Conservation (phyloP, 192 early-diverging fungal species). For the Lunasporangiospora selenospora region DNA sequence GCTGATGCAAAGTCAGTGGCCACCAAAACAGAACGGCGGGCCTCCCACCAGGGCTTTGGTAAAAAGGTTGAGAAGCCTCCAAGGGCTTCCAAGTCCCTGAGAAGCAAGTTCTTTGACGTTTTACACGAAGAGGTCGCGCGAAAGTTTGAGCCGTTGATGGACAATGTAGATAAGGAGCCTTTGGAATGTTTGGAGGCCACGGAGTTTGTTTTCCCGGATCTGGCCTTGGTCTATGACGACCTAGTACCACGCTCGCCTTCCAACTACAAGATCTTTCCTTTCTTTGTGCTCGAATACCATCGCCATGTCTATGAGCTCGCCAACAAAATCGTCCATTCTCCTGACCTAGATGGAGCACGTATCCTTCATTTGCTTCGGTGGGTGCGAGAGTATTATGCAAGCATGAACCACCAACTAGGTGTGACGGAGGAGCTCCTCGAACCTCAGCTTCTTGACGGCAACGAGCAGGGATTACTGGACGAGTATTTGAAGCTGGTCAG, state of each 20-base stretch:
- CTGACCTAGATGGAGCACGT: slow-evolving; percentile 83
- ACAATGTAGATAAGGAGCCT: slow-evolving; percentile 64
- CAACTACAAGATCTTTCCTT: slow-evolving; percentile 94
- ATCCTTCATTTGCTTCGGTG: slow-evolving; percentile 89
- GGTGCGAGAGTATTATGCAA: slow-evolving; percentile 91
- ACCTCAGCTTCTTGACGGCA: slow-evolving; percentile 91
- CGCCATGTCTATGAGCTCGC: slow-evolving; percentile 85
- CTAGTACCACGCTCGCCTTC: slow-evolving; percentile 88
- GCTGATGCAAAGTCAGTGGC: slow-evolving; percentile 77
- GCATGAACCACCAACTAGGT: slow-evolving; percentile 87
- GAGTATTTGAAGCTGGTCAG: slow-evolving; percentile 93
- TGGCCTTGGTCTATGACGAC: slow-evolving; percentile 88
- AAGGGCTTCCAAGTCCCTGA: slow-evolving; percentile 71
- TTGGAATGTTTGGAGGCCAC: slow-evolving; percentile 65
- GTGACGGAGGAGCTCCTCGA: slow-evolving; percentile 89
- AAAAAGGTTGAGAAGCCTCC: slow-evolving; percentile 55
- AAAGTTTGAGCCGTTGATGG: slow-evolving; percentile 72
- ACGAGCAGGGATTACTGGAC: slow-evolving; percentile 87
- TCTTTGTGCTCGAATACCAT: slow-evolving; percentile 97
- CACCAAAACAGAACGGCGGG: slow-evolving; percentile 49
- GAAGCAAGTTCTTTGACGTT: slow-evolving; percentile 82
- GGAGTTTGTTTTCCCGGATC: slow-evolving; percentile 89
- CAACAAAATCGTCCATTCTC: slow-evolving; percentile 70
- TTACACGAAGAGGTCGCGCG: slow-evolving; percentile 72
- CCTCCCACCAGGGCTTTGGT: slow-evolving; percentile 57